Conservation (phyloP, 495 filamentous ascomycete species). For the Neurospora sp. region DNA sequence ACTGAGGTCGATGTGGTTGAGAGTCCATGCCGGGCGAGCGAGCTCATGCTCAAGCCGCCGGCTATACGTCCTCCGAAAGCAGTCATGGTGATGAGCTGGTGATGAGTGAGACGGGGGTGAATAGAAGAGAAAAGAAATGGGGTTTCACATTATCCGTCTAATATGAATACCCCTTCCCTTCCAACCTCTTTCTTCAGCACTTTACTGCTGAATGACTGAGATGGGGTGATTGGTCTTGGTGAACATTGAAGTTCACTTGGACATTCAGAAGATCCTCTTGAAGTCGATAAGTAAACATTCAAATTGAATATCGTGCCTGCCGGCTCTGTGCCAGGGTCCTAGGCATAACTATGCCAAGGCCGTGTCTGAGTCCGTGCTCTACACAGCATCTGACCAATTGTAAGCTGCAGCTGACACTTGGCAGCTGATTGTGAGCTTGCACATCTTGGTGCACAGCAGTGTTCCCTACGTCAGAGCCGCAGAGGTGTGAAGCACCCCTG, state of each 20-base stretch:
- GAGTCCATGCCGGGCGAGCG: neutral
- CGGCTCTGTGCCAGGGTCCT: neutral
- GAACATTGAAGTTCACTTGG: neutral
- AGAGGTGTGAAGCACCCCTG: neutral
- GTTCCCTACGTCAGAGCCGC: neutral
- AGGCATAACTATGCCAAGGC: neutral
- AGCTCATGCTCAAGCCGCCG: neutral
- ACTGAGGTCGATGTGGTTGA: neutral
- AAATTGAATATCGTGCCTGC: neutral
- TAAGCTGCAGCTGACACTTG: neutral
- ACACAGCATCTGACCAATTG: neutral
- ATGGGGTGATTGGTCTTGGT: neutral
- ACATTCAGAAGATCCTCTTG: neutral
- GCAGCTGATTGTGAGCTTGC: neutral
- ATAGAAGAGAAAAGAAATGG: neutral
- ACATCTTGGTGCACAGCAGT: neutral
- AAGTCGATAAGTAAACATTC: neutral
- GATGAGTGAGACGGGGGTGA: neutral
- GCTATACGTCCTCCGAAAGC: neutral
- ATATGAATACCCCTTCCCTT: neutral
- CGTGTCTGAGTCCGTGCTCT: neutral
- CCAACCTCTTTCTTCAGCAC: neutral
- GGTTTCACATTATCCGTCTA: neutral
- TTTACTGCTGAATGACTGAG: neutral
- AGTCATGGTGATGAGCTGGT: neutral